Base-by-base conservation (phyloP, 495 filamentous ascomycete species). In the Neurospora sp. region DNA sequence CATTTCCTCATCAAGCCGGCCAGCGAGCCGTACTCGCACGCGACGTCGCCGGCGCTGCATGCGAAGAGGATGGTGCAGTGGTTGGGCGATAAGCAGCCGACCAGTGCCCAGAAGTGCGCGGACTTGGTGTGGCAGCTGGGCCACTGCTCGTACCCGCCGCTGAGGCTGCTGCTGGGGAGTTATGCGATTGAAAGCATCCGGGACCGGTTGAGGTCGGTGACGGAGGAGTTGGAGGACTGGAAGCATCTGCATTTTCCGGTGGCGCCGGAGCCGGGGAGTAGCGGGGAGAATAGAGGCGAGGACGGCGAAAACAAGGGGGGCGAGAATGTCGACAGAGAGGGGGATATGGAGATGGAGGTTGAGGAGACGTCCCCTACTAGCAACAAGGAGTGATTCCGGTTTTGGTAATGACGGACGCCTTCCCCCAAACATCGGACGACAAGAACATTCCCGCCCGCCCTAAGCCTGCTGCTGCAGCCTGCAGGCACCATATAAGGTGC, bases 131-230 rank as follows among this genome's bases (percentile, higher is more conserved):
- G 96, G 96, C 93, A 98, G 85, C 83, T 98, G 45, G 96, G 90
- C 0, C 96, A 98, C 82, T 98, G 96, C 81, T 89, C 87, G 17
- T 96, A 94, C 77, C 96, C 96, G 68, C 96, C 96, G 0, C 77
- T 99, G 71, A 81, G 96, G 35, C 81, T 99, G 74, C 85, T 98
- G 70, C 78, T 99, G 71, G 96, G 96, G 0, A 94, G 90, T 53
- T 98, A 96, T 82, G 96, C 96, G 1, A 94, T 98, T 40, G 95
- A 99, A 82, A 97, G 93, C 78, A 94, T 98, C 72, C 85, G 96
- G 31, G 96, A 99, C 82, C 85, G 95, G 39, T 78, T 99, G 74
- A 86, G 94, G 75, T 93, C 90, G 73, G 91, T 97, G 45, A 98
- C 93, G 53, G 96, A 99, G 81, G 96, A 99, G 85, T 90, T 96